Evolutionary conservation across 2,329 filamentous ascomycete genomes (phyloP).

Genomic region (Hirsutella rhossiliensis): DNA sequence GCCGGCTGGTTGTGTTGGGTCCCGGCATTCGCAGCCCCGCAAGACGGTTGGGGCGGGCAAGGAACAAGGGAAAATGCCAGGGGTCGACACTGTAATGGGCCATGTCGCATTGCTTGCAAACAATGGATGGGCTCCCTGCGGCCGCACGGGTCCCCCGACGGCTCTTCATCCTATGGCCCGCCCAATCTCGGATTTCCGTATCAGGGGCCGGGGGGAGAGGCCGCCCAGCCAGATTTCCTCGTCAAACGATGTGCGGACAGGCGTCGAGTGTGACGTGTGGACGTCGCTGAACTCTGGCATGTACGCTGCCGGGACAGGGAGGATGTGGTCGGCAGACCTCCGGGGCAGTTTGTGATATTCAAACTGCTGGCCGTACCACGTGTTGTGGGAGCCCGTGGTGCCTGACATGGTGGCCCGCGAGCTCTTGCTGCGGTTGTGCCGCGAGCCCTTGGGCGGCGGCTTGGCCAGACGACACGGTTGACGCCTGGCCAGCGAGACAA

Average conservation of each 20-base stretch:
- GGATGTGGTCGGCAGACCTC: slow-evolving; percentile 19
- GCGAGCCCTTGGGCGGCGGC: slow-evolving; percentile 22
- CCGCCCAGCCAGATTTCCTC: slow-evolving; percentile 32
- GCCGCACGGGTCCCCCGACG: too few species aligned
- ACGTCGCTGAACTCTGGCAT: background rate
- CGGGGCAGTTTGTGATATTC: slow-evolving; percentile 18
- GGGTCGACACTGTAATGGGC: background rate
- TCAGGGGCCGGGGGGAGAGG: slow-evolving; percentile 35
- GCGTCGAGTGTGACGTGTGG: slow-evolving; percentile 16
- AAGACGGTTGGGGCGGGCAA: background rate
- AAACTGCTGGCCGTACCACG: slow-evolving; percentile 24
- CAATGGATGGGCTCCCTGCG: too few species aligned
- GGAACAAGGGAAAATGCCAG: background rate
- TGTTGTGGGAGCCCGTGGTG: slow-evolving; percentile 25
- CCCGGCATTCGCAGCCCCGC: too few species aligned
- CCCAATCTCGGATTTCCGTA: slow-evolving; percentile 37
- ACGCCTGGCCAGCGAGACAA: slow-evolving; percentile 38
- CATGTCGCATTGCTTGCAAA: too few species aligned
- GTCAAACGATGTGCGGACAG: slow-evolving; percentile 31
- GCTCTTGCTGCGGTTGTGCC: slow-evolving; percentile 27
- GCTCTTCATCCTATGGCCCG: slow-evolving; percentile 37
- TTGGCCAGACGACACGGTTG: slow-evolving; percentile 43
- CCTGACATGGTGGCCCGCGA: slow-evolving; percentile 33
- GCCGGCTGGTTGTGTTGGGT: too few species aligned
- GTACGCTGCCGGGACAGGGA: background rate